Conservation (phyloP, 768 basidiomycete genomes). For the Hypholoma fasciculare region DNA sequence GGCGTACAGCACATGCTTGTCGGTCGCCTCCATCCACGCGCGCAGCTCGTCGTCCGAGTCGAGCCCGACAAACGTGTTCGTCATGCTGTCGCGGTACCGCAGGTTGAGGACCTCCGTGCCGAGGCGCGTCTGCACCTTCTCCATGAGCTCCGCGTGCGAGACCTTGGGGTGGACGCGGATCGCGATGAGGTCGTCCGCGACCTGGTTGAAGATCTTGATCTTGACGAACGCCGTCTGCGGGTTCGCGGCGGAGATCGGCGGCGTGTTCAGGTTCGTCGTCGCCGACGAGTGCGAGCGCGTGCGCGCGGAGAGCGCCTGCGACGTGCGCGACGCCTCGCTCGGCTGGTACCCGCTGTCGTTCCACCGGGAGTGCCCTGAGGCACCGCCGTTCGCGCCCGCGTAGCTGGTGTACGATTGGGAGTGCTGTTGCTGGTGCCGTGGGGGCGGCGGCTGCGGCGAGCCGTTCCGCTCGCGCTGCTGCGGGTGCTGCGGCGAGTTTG, state of each 20-base stretch:
- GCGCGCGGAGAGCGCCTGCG: conserved; percentile 49
- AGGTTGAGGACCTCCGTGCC: conserved; percentile 70
- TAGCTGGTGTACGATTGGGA: not conserved
- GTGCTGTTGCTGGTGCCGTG: not conserved
- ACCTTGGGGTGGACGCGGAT: conserved; percentile 95
- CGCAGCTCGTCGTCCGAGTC: conserved; percentile 63
- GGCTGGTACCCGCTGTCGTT: conserved; percentile 31
- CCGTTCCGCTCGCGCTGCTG: conserved; percentile 29
- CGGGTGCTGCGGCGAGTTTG: conserved; percentile 33
- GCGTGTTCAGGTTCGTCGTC: conserved; percentile 55
- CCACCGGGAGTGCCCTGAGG: conserved; percentile 22
- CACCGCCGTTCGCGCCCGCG: conserved; percentile 16
- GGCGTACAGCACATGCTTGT: conserved; percentile 84
- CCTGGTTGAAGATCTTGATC: conserved; percentile 96
- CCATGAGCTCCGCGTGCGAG: conserved; percentile 82
- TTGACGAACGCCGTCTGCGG: conserved; percentile 91
- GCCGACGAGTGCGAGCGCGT: conserved; percentile 61
- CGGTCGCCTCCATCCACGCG: conserved; percentile 75
- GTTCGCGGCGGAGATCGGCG: conserved; percentile 75
- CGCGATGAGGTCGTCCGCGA: conserved; percentile 93
- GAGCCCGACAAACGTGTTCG: conserved; percentile 63
- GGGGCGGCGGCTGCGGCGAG: conserved; percentile 26
- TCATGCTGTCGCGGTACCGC: conserved; percentile 74
- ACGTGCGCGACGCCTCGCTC: conserved; percentile 48
- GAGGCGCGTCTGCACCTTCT: conserved; percentile 86